Percentiles rank a stretch among this genome's conserved stretches.
Conservation (phyloP, 495 filamentous ascomycete genomes). For the Penicillium robsamsonii region DNA sequence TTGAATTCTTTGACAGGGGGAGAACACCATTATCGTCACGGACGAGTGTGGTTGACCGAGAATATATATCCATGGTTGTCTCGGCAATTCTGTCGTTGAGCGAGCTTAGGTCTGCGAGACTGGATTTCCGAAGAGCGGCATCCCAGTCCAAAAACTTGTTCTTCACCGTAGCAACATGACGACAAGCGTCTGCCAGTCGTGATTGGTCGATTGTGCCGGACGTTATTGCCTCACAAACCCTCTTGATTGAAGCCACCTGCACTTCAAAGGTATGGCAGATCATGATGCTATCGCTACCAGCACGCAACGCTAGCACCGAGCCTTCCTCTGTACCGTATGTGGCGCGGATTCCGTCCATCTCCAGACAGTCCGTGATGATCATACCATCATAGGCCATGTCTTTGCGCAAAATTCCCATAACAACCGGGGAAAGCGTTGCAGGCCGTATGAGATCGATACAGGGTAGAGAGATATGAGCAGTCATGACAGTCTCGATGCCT, state of each 20-base stretch:
- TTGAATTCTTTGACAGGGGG: constrained; percentile 33
- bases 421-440: constrained; percentile 38
- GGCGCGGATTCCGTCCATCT: constrained; percentile 49
- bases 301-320: constrained; percentile 45
- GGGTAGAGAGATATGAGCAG: constrained; percentile 44
- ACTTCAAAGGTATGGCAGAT: constrained; percentile 50
- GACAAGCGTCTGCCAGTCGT: constrained; percentile 37
- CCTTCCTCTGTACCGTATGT: constrained; percentile 48
- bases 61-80: constrained; percentile 38
- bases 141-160: constrained; percentile 34
- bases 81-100: constrained; percentile 24
- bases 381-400: constrained; percentile 44
- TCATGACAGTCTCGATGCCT: constrained; percentile 44
- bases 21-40: constrained; percentile 31
- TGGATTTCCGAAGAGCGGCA: constrained; percentile 18
- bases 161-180: constrained; percentile 40
- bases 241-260: constrained; percentile 44
- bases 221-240: constrained; percentile 39
- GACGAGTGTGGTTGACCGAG: constrained; percentile 43
- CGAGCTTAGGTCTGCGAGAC: constrained; percentile 15
- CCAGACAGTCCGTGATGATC: constrained; percentile 41
- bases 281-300: constrained; percentile 52
- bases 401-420: constrained; percentile 38
- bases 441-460: constrained; percentile 35
- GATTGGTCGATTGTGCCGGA: constrained; percentile 33